A percentile compares a stretch with the other conserved stretches of the same genome.
Evolutionary conservation across 192 early-diverging fungal genomes (phyloP).

Genomic region (Dissophora ornata): DNA sequence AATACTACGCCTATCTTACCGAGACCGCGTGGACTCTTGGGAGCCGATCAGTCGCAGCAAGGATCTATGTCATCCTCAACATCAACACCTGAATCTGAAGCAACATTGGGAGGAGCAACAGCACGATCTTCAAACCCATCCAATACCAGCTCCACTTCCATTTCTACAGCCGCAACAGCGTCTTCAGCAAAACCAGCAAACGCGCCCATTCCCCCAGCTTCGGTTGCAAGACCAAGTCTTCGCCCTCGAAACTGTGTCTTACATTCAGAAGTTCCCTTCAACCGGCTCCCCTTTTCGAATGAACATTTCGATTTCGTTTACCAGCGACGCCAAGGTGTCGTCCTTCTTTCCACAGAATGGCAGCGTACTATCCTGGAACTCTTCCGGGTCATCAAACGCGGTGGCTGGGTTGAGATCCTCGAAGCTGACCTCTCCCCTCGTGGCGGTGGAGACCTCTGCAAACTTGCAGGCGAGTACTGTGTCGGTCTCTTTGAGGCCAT

Average conservation of each 20-base stretch:
- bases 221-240: constrained; percentile 13
- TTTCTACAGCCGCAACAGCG: not conserved
- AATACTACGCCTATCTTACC: constrained; percentile 4
- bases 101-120: no score
- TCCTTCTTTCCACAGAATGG: constrained; percentile 41
- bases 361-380: constrained; percentile 43
- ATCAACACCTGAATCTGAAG: no score
- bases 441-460: constrained; percentile 36
- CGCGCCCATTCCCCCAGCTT: not conserved
- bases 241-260: constrained; percentile 35
- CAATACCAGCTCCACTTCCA: not conserved
- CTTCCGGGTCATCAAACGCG: constrained; percentile 44
- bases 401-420: constrained; percentile 48
- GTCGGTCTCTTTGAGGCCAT: constrained; percentile 36
- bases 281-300: constrained; percentile 47
- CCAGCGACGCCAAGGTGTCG: constrained; percentile 39
- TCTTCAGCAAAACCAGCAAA: not conserved
- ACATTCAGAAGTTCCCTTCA: constrained; percentile 23
- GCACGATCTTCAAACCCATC: not conserved
- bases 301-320: constrained; percentile 58
- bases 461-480: constrained; percentile 43
- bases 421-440: constrained; percentile 40
- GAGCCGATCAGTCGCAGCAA: constrained; percentile 40
- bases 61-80: no score
- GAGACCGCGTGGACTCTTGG: constrained; percentile 27